Percentiles rank a stretch among this genome's conserved stretches.
Evolutionary conservation across 352 stramenopile genomes (phyloP).

Genomic region (Stramenopiles sp.): DNA sequence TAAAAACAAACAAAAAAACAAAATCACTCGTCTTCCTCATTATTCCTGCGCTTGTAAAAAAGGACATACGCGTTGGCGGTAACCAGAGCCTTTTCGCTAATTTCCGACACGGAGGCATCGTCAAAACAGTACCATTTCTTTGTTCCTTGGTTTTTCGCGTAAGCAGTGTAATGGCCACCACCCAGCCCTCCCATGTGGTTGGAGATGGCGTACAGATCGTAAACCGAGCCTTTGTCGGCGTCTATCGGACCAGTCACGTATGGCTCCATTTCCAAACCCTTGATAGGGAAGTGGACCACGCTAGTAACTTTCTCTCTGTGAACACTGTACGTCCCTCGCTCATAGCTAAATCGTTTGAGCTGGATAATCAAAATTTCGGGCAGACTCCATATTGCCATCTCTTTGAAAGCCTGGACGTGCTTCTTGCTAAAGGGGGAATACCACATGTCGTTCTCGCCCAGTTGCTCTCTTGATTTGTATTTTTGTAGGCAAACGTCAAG

Average conservation of each 20-base stretch:
- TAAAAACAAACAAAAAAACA: too few relatives aligned
- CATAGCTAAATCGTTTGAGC: constrained; percentile 94
- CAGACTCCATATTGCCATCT: constrained; percentile 85
- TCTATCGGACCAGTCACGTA: background rate
- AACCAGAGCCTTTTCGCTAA: constrained; percentile 35
- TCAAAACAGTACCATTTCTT: constrained; percentile 96
- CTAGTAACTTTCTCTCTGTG: constrained; percentile 89
- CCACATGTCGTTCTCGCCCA: constrained; percentile 90
- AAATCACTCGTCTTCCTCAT: too few relatives aligned
- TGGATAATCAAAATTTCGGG: constrained; percentile 92
- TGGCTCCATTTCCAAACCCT: constrained; percentile 43
- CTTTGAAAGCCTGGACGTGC: constrained; percentile 88
- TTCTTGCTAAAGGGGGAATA: constrained; percentile 93
- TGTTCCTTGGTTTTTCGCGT: constrained; percentile 60
- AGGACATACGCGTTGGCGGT: constrained; percentile 59
- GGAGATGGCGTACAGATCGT: constrained; percentile 89
- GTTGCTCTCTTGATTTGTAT: constrained; percentile 87
- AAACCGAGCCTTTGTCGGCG: too few relatives aligned
- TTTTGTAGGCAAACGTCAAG: constrained; percentile 83
- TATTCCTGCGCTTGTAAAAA: constrained; percentile 59
- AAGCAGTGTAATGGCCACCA: constrained; percentile 80
- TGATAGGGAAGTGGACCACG: constrained; percentile 78
- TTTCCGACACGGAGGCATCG: constrained; percentile 52
- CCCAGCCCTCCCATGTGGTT: constrained; percentile 88
- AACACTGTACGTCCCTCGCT: constrained; percentile 65